A percentile compares a stretch with the other conserved stretches of the same genome.
These are phyloP conservation scores for Dactylonectria estremocensis DNA, from an alignment of 2,329 filamentous ascomycete species.

Conservation along the genomic window DNA sequence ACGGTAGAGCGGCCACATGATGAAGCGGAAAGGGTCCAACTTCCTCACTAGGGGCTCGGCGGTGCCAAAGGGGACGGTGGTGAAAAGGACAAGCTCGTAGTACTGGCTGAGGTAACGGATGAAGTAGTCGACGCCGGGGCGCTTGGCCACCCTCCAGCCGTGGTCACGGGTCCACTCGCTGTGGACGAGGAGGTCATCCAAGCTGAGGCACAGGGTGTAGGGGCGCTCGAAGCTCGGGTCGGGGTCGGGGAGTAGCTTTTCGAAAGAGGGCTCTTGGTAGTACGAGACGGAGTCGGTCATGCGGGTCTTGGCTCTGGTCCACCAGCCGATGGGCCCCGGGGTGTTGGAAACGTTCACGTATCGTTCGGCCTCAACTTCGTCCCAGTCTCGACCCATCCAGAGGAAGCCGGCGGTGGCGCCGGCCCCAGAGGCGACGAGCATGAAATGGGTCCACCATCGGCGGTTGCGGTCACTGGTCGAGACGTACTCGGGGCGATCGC, in stretches of 20 bases:
- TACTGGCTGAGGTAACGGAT: slow-evolving; percentile 96
- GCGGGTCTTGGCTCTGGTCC: slow-evolving; percentile 83
- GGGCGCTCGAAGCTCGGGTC: slow-evolving; percentile 86
- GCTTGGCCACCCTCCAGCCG: slow-evolving; percentile 95
- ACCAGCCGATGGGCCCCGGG: slow-evolving; percentile 83
- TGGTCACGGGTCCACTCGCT: slow-evolving; percentile 95
- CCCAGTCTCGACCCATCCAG: slow-evolving; percentile 92
- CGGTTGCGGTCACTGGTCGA: slow-evolving; percentile 91
- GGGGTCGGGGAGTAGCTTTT: slow-evolving; percentile 89
- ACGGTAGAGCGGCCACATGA: slow-evolving; percentile 94
- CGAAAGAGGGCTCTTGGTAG: slow-evolving; percentile 96
- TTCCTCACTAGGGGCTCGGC: slow-evolving; percentile 93
- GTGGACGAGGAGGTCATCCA: slow-evolving; percentile 95
- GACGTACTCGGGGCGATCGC: slow-evolving; percentile 80
- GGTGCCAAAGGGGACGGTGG: slow-evolving; percentile 85
- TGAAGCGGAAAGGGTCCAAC: slow-evolving; percentile 93
- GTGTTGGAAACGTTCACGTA: slow-evolving; percentile 84
- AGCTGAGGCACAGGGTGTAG: slow-evolving; percentile 91
- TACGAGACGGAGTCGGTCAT: slow-evolving; percentile 85
- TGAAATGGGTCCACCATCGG: slow-evolving; percentile 81
- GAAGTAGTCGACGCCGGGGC: slow-evolving; percentile 97
- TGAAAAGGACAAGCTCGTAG: slow-evolving; percentile 98
- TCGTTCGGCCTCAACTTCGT: slow-evolving; percentile 80
- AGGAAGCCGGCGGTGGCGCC: slow-evolving; percentile 71
- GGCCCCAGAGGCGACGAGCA: slow-evolving; percentile 75